phyloP scores from a whole-genome alignment of 306 rosid species.

The Chamaecrista fasciculata region DNA sequence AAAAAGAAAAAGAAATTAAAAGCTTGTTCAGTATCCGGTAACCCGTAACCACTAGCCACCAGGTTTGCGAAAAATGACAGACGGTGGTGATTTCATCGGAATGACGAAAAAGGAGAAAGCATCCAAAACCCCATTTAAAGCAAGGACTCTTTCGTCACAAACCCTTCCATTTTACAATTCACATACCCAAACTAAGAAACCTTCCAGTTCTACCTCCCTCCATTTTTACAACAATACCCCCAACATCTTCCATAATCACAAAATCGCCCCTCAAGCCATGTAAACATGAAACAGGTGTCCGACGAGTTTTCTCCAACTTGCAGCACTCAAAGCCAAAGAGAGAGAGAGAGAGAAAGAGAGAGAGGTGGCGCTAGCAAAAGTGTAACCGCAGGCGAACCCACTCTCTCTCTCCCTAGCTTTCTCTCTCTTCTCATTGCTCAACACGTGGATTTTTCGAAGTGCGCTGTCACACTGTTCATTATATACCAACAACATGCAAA shows the following conservation, averaged over 20 bases:
- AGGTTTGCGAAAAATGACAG: not conserved
- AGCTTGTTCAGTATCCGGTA: not conserved
- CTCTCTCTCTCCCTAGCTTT: not conserved
- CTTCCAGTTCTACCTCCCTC: not conserved
- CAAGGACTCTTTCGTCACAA: too few relatives aligned
- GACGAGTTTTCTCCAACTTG: not conserved
- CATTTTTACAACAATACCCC: not conserved
- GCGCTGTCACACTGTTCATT: conserved; percentile 25
- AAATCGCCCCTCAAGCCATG: not conserved
- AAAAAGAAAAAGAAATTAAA: not conserved
- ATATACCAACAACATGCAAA: conserved; percentile 4
- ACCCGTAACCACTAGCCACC: too few relatives aligned
- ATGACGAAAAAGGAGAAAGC: not conserved
- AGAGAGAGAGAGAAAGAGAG: not conserved
- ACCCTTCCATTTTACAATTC: not conserved
- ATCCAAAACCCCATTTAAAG: not conserved
- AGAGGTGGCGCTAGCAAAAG: not conserved
- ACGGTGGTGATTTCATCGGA: not conserved
- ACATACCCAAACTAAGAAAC: not conserved
- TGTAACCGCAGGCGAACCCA: not conserved
- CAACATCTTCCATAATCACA: not conserved
- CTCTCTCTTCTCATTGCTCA: not conserved
- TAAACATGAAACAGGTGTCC: conserved; percentile 1
- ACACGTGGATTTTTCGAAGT: conserved; percentile 29
- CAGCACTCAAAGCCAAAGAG: not conserved